These are phyloP conservation scores for Zymoseptoria brevis DNA, from an alignment of 2,329 filamentous ascomycete genomes.

Conservation along the genomic window DNA sequence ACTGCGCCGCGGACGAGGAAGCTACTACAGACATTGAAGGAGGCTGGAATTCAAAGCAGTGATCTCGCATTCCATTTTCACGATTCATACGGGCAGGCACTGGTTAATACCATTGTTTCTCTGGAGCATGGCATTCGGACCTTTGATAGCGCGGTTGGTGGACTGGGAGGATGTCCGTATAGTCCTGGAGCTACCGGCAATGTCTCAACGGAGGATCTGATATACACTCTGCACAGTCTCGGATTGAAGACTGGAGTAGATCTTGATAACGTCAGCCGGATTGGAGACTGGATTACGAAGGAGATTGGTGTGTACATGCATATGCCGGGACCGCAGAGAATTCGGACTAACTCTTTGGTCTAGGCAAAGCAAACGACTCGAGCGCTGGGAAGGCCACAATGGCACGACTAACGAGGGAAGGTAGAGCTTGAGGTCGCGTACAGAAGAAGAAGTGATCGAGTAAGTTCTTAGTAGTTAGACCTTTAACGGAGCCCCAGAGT, in stretches of 20 bases:
- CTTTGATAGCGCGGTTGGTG: constrained; percentile 73
- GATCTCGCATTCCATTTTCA: constrained; percentile 77
- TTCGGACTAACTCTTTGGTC: neutral
- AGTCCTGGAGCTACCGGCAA: constrained; percentile 81
- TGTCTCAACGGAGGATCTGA: constrained; percentile 75
- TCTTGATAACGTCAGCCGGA: constrained; percentile 56
- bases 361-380: constrained; percentile 50
- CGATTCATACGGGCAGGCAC: constrained; percentile 77
- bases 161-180: constrained; percentile 77
- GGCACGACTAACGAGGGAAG: constrained; percentile 18
- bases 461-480: neutral
- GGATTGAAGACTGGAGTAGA: constrained; percentile 69
- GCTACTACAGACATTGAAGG: constrained; percentile 55
- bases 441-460: neutral
- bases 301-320: constrained; percentile 43
- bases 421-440: neutral
- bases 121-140: constrained; percentile 69
- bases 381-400: constrained; percentile 56
- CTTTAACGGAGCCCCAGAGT: neutral
- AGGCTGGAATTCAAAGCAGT: constrained; percentile 59
- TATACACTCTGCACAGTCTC: constrained; percentile 65
- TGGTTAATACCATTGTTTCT: constrained; percentile 72
- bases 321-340: neutral
- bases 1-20: constrained; percentile 63
- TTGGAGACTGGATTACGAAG: constrained; percentile 63